A percentile compares a stretch with the other conserved stretches of the same genome.
phyloP scores from a whole-genome alignment of 306 rosid species.

The Erythrophleum fordii region DNA sequence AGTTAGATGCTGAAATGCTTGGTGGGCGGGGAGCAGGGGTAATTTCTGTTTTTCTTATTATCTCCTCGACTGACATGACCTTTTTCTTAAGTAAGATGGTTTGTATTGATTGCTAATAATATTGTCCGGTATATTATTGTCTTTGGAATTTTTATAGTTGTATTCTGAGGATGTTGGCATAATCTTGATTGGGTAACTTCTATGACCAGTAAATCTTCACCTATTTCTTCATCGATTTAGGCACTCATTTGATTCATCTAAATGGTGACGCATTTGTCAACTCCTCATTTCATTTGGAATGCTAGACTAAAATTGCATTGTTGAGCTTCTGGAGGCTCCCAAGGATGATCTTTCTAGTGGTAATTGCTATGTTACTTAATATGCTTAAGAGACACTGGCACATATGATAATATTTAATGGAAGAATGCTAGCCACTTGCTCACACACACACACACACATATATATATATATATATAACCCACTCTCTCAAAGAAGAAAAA shows the following conservation, averaged over 20 bases:
- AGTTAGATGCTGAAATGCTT: neutral
- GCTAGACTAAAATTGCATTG: slow-evolving; percentile 51
- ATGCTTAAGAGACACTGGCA: neutral
- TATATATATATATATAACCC: neutral
- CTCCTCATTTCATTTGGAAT: slow-evolving; percentile 60
- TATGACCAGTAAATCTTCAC: neutral
- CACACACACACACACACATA: neutral
- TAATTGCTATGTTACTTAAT: slow-evolving; percentile 35
- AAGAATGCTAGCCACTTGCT: neutral
- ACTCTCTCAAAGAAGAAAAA: neutral
- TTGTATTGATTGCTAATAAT: neutral
- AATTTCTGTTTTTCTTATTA: neutral
- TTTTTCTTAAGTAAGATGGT: neutral
- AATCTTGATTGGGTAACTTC: neutral
- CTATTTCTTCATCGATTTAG: slow-evolving; percentile 42
- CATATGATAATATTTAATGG: neutral
- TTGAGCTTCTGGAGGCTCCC: slow-evolving; percentile 88
- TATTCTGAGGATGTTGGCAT: neutral
- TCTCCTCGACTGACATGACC: neutral
- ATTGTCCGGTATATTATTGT: neutral
- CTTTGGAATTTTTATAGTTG: neutral
- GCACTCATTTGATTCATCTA: slow-evolving; percentile 93
- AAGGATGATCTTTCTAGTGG: slow-evolving; percentile 89
- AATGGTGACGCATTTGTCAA: slow-evolving; percentile 85
- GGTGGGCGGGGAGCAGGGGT: neutral